Conservation (phyloP, 2,329 filamentous ascomycete genomes). For the Karstenula rhodostoma region DNA sequence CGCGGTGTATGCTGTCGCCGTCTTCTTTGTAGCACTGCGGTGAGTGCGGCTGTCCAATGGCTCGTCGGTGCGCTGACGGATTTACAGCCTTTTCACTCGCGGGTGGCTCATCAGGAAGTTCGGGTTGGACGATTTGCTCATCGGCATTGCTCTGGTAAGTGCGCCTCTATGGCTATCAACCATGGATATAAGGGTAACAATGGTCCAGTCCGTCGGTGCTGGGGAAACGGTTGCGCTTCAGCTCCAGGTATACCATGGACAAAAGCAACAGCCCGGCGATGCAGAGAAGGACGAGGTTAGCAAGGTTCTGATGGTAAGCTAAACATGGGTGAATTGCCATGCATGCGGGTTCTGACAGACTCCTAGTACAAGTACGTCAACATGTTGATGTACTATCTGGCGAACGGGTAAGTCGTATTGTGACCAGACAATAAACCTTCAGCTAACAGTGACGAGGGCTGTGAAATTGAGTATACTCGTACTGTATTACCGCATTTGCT, state of each 20-base stretch:
- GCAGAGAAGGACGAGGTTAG: slow-evolving; percentile 29
- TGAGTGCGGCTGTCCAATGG: slow-evolving; percentile 13
- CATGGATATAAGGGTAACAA: slow-evolving; percentile 4
- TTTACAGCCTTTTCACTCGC: slow-evolving; percentile 33
- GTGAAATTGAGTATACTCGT: slow-evolving; percentile 43
- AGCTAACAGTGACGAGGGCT: slow-evolving; percentile 24
- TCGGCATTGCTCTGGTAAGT: slow-evolving; percentile 31
- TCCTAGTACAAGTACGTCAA: slow-evolving; percentile 40
- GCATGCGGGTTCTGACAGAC: neutral
- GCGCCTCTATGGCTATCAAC: neutral
- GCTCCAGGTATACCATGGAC: slow-evolving; percentile 36
- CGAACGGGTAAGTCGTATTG: slow-evolving; percentile 29
- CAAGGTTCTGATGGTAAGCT: slow-evolving; percentile 32
- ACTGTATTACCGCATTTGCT: slow-evolving; percentile 38
- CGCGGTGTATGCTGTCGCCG: slow-evolving; percentile 30
- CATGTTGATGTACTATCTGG: slow-evolving; percentile 37
- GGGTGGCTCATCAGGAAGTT: slow-evolving; percentile 36
- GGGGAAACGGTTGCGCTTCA: slow-evolving; percentile 37
- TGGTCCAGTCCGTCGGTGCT: slow-evolving; percentile 27
- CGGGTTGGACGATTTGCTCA: slow-evolving; percentile 38
- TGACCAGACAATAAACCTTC: neutral
- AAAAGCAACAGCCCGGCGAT: slow-evolving; percentile 30
- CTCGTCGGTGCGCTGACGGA: slow-evolving; percentile 13
- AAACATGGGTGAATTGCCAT: neutral
- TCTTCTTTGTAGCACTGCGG: slow-evolving; percentile 35